phyloP scores from a whole-genome alignment of 176 grass and related monocot species.

The Hyparrhenia diplandra region DNA sequence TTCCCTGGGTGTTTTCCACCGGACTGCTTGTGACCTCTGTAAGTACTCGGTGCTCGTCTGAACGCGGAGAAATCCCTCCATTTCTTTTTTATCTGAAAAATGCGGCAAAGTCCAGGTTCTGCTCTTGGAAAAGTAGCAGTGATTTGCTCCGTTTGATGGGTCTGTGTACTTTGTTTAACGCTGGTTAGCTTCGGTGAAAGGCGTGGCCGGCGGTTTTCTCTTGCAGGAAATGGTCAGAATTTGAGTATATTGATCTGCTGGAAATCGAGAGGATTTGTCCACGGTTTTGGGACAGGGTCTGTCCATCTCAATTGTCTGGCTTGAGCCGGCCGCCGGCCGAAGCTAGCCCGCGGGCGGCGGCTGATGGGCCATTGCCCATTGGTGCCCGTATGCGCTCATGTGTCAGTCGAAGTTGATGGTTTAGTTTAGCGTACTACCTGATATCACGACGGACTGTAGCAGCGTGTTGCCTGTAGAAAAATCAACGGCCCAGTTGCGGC shows the following conservation, averaged over 20 bases:
- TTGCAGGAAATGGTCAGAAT: conserved; percentile 20
- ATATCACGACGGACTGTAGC: no score
- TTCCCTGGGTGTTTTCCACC: no score
- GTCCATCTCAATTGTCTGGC: neutral
- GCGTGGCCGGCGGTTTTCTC: neutral
- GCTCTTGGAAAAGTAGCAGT: neutral
- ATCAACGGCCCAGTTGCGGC: no score
- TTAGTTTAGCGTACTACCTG: neutral
- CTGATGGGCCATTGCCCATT: neutral
- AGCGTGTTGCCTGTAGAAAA: neutral
- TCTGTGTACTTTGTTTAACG: neutral
- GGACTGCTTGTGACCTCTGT: neutral
- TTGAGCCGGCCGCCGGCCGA: neutral
- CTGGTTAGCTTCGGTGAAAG: neutral
- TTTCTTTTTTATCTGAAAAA: accelerated
- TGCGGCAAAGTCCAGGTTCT: neutral
- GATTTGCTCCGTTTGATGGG: neutral
- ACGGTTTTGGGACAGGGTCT: neutral
- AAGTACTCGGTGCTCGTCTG: neutral
- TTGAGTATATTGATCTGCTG: neutral
- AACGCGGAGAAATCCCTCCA: neutral
- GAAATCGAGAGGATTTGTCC: neutral
- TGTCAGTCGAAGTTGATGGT: neutral
- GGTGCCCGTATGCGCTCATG: neutral
- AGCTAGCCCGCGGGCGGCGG: neutral